phyloP scores from a whole-genome alignment of 2,329 filamentous ascomycete species.

The Chlorencoelia australis region DNA sequence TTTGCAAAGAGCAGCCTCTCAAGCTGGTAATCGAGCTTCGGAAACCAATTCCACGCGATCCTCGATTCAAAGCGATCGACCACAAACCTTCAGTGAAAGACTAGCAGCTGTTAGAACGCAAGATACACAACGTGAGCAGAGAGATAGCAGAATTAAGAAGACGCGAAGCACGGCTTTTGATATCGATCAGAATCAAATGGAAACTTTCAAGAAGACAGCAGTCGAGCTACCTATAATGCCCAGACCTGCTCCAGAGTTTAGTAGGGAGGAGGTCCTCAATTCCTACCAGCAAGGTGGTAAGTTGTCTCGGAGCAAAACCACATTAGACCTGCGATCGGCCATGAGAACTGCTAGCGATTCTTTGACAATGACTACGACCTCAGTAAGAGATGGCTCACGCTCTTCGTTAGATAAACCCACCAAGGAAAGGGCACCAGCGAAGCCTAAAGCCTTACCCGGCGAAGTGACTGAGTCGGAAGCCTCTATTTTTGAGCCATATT shows the following conservation, averaged over 20 bases:
- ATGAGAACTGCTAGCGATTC: slow-evolving; percentile 10
- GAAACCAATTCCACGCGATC: slow-evolving; percentile 13
- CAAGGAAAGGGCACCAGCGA: slow-evolving; percentile 5
- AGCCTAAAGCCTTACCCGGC: slow-evolving; percentile 21
- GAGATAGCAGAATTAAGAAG: slow-evolving; percentile 41
- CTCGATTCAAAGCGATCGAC: slow-evolving; percentile 31
- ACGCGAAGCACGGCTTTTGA: slow-evolving; percentile 46
- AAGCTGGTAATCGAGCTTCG: slow-evolving; percentile 15
- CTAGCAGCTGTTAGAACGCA: slow-evolving; percentile 60
- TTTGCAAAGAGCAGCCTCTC: slow-evolving; percentile 33
- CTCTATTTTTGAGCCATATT: slow-evolving; percentile 75
- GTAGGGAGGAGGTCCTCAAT: slow-evolving; percentile 49
- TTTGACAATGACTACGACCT: slow-evolving; percentile 5
- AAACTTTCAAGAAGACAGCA: slow-evolving; percentile 47
- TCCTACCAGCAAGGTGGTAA: slow-evolving; percentile 22
- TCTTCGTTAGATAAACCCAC: slow-evolving; percentile 7
- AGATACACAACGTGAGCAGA: slow-evolving; percentile 41
- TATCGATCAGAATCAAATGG: slow-evolving; percentile 48
- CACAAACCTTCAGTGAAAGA: slow-evolving; percentile 68
- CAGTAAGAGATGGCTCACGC: slow-evolving; percentile 16
- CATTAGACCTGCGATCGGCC: slow-evolving; percentile 16
- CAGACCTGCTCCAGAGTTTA: slow-evolving; percentile 42
- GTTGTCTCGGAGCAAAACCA: slow-evolving; percentile 33
- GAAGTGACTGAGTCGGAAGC: slow-evolving; percentile 35
- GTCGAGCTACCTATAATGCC: slow-evolving; percentile 42